Evolutionary conservation across 352 stramenopile genomes (phyloP).

Genomic region (Globisporangium acanthophoron): DNA sequence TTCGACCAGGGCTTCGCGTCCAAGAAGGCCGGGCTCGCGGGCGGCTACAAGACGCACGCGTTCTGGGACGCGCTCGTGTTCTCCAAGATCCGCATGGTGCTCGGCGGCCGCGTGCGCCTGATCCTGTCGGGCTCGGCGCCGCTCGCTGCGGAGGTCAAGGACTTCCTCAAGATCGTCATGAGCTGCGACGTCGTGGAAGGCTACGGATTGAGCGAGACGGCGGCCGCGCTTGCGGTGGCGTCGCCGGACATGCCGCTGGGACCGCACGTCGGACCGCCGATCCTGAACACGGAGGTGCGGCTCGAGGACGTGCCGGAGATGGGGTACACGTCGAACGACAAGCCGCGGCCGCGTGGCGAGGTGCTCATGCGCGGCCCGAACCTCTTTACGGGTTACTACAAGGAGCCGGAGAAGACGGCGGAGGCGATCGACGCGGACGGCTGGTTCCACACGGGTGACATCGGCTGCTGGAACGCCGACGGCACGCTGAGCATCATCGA

Average conservation of each 20-base stretch:
- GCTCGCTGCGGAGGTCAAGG: constrained; percentile 90
- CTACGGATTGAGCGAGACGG: constrained; percentile 95
- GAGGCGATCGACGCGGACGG: constrained; percentile 90
- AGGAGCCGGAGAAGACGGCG: constrained; percentile 89
- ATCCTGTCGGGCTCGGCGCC: constrained; percentile 94
- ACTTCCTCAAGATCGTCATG: constrained; percentile 95
- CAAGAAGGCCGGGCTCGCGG: constrained; percentile 44
- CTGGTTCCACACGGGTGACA: constrained; percentile 97
- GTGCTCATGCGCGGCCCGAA: constrained; percentile 69
- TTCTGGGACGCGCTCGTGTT: constrained; percentile 97
- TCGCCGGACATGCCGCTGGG: constrained; percentile 46
- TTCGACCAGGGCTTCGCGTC: constrained; percentile 58
- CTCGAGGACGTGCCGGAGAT: constrained; percentile 96
- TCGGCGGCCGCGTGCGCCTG: constrained; percentile 87
- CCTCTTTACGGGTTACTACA: constrained; percentile 94
- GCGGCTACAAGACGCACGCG: constrained; percentile 57
- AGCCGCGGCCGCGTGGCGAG: constrained; percentile 55
- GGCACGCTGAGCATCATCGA: constrained; percentile 90
- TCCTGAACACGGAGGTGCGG: constrained; percentile 85
- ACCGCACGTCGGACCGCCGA: constrained; percentile 91
- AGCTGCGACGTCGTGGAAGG: constrained; percentile 91
- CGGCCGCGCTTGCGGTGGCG: constrained; percentile 76
- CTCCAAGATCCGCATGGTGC: constrained; percentile 88
- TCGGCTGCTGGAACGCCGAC: constrained; percentile 94
- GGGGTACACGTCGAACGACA: constrained; percentile 90